These are phyloP conservation scores for Penicillium robsamsonii DNA, from an alignment of 495 filamentous ascomycete species.

Conservation along the genomic window DNA sequence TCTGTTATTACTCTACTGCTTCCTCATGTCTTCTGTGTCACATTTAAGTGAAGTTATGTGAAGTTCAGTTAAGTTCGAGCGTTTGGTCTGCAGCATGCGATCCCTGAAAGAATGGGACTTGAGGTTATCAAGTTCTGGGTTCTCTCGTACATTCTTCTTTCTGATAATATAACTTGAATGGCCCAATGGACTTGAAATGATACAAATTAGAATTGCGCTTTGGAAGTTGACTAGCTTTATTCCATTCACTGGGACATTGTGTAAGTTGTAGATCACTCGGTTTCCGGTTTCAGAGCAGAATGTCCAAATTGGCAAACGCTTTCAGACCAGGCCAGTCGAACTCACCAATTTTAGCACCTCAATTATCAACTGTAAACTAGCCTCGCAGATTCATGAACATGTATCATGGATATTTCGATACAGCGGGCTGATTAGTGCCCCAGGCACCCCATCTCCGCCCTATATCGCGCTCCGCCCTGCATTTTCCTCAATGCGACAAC, in stretches of 20 bases:
- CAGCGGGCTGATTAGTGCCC: constrained; percentile 5
- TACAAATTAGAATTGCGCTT: background rate
- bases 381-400: background rate
- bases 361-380: background rate
- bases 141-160: background rate
- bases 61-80: background rate
- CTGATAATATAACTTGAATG: constrained; percentile 7
- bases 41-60: background rate
- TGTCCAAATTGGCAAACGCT: background rate
- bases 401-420: background rate
- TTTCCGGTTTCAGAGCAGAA: background rate
- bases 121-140: background rate
- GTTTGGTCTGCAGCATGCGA: background rate
- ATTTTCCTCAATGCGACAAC: constrained; percentile 10
- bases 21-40: background rate
- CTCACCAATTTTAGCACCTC: background rate
- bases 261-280: background rate
- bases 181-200: background rate
- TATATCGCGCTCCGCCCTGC: constrained; percentile 18
- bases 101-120: background rate
- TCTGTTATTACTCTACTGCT: background rate
- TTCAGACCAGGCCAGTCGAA: background rate
- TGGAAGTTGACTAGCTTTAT: background rate
- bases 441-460: constrained; percentile 12
- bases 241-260: background rate